Evolutionary conservation across 768 basidiomycete genomes (phyloP).

Genomic region (Suillus tomentosus): DNA sequence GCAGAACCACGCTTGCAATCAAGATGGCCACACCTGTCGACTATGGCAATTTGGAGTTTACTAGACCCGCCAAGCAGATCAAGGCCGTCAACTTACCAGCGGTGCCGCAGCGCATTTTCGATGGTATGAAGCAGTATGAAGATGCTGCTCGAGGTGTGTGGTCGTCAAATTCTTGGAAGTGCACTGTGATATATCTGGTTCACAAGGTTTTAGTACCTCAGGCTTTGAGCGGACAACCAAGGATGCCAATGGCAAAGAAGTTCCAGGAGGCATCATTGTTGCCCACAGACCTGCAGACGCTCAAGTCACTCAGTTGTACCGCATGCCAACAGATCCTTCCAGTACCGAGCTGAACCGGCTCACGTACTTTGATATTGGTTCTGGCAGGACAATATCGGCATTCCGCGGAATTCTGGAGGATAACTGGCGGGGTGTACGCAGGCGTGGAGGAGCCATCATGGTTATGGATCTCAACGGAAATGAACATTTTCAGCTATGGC

Average conservation of each 20-base stretch:
- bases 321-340: slow-evolving; percentile 32
- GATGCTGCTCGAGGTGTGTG: slow-evolving; percentile 37
- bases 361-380: slow-evolving; percentile 42
- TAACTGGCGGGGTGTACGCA: slow-evolving; percentile 43
- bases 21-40: slow-evolving; percentile 27
- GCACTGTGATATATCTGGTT: background rate
- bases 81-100: slow-evolving; percentile 39
- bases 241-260: slow-evolving; percentile 15
- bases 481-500: slow-evolving; percentile 45
- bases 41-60: slow-evolving; percentile 35
- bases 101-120: slow-evolving; percentile 35
- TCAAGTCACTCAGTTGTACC: slow-evolving; percentile 40
- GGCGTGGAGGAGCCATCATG: slow-evolving; percentile 39
- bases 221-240: slow-evolving; percentile 30
- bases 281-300: slow-evolving; percentile 42
- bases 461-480: slow-evolving; percentile 44
- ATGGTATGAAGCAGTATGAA: slow-evolving; percentile 41
- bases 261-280: slow-evolving; percentile 32
- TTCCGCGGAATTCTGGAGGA: slow-evolving; percentile 39
- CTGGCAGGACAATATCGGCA: slow-evolving; percentile 36
- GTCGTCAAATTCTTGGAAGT: background rate
- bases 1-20: background rate
- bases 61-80: slow-evolving; percentile 40
- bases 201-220: slow-evolving; percentile 27
- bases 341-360: slow-evolving; percentile 34